Percentiles rank a stretch among this genome's conserved stretches.
Evolutionary conservation across 768 basidiomycete species (phyloP).

Genomic region (Lactarius sanguifluus): DNA sequence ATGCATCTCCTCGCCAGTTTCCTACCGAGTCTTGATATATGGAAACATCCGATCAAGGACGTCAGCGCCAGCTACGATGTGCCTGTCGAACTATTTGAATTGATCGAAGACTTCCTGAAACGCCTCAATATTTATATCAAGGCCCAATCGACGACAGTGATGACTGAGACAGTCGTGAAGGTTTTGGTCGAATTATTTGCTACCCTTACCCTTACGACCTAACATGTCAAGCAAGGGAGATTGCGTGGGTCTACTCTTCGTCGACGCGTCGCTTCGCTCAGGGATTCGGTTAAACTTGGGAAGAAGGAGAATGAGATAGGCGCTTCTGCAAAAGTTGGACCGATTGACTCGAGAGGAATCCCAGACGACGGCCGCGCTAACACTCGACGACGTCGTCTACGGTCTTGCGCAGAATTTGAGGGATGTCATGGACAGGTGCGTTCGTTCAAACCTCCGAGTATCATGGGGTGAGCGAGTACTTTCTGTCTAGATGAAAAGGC

Average conservation of each 20-base stretch:
- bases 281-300: neutral
- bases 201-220: neutral
- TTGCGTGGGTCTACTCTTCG: neutral
- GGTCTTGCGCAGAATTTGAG: neutral
- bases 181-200: neutral
- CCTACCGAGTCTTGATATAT: neutral
- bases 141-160: neutral
- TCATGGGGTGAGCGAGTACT: neutral
- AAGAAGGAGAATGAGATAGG: neutral
- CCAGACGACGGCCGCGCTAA: neutral
- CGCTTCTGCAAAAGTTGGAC: neutral
- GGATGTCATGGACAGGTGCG: neutral
- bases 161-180: neutral
- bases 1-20: neutral
- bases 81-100: no score
- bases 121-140: no score
- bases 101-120: no score
- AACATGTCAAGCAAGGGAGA: constrained; percentile 1
- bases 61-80: neutral
- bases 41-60: neutral
- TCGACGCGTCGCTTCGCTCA: neutral
- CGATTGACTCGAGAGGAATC: neutral
- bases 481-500: neutral
- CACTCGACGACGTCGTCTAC: neutral
- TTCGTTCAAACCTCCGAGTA: neutral